Base-by-base conservation (phyloP, 352 stramenopile genomes). In the Globisporangium rhizosaccharum region DNA sequence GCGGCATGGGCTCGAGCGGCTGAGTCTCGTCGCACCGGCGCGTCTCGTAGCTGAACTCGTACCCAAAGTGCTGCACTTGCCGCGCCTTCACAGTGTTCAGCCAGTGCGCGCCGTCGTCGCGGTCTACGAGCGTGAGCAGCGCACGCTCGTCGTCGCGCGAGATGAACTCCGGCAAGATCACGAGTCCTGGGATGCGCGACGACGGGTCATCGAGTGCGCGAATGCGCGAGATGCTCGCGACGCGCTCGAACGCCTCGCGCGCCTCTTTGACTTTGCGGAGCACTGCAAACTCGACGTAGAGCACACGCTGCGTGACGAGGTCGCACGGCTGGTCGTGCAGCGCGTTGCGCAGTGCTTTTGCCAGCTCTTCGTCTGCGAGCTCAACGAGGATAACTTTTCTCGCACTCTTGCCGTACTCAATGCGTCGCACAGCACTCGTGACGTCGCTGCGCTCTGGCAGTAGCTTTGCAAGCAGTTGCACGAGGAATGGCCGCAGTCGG, bases 1-100 rank as follows among this genome's bases (percentile, higher is more conserved):
- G 23, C 0, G 79, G 79, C 63, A 92, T 82, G 8, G 61, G 61
- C 26, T 77, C 74, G 6, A 91, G 62, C 7, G 76, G 78, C 53
- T 76, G 30, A 5, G 65, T 55, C 37, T 69, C 67, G 58, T 92
- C 79, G 55, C 82, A 92, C 1, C 73, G 66, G 0, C 82, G 75
- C 37, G 83, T 92, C 36, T 90, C 79, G 65, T 96, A 96, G 65
- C 90, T 88, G 62, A 96, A 96, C 62, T 82, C 82, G 62, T 82
- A 94, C 23, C 87, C 85, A 67, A 88, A 96, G 66, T 96, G 88
- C 71, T 94, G 83, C 59, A 96, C 88, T 54, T 94, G 85, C 37
- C 88, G 82, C 26, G 82, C 81, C 61, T 83, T 81, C 28, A 94
- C 81, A 1, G 80, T 91, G 44, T 80, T 76, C n/a, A 73, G 68